Evolutionary conservation across 208 protist genomes (phyloP).

Genomic region (Blastocrithidia nonstop): DNA sequence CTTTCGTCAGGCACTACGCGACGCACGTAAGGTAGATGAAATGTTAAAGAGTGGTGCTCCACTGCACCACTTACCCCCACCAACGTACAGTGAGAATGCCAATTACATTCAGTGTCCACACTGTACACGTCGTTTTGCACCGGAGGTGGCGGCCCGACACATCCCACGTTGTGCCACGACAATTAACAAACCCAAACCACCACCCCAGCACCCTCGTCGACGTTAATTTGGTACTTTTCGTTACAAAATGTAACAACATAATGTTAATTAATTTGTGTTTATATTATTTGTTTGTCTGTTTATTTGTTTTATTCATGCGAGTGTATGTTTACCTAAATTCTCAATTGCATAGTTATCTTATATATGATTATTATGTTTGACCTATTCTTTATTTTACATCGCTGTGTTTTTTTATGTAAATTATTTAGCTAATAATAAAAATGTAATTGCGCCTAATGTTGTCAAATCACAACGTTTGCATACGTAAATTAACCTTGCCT

Average conservation of each 20-base stretch:
- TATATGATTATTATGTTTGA: too few relatives aligned
- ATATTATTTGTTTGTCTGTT: too few relatives aligned
- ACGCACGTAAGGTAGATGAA: constrained; percentile 58
- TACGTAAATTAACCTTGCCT: too few relatives aligned
- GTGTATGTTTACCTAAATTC: too few relatives aligned
- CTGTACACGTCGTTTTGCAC: constrained; percentile 70
- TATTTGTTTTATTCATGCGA: neutral
- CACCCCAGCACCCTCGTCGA: constrained; percentile 48
- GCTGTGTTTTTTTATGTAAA: too few relatives aligned
- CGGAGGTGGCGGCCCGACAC: constrained; percentile 66
- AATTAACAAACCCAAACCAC: constrained; percentile 67
- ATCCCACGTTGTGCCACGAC: constrained; percentile 77
- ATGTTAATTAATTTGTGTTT: neutral
- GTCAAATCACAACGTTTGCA: too few relatives aligned
- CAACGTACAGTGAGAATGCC: constrained; percentile 73
- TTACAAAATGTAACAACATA: too few relatives aligned
- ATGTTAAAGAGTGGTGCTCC: constrained; percentile 63
- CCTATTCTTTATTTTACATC: too few relatives aligned
- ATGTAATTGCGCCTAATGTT: too few relatives aligned
- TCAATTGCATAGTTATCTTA: too few relatives aligned
- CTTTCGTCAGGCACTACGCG: constrained; percentile 58
- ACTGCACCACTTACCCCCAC: constrained; percentile 61
- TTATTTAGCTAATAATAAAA: too few relatives aligned
- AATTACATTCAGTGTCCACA: constrained; percentile 79
- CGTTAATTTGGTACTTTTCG: constrained; percentile 7